Percentiles rank a stretch among this genome's conserved stretches.
Evolutionary conservation across 2,329 filamentous ascomycete genomes (phyloP).

Genomic region (Paraconiothyrium sp.): DNA sequence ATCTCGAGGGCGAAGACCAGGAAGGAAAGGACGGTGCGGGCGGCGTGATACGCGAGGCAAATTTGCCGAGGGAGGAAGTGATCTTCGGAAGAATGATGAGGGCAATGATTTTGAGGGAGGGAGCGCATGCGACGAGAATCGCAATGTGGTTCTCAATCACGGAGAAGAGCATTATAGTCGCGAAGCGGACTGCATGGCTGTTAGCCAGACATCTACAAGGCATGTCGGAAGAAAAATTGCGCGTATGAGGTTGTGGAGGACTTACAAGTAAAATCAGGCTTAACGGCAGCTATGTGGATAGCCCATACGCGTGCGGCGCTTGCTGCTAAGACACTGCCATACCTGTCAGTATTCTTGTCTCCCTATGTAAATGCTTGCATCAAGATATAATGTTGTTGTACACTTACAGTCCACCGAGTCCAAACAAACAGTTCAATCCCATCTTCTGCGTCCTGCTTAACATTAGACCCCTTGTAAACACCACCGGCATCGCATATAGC

Average conservation of each 20-base stretch:
- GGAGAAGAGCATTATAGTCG: conserved; percentile 43
- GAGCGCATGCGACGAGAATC: conserved; percentile 48
- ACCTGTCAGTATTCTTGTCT: background rate
- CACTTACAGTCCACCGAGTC: conserved; percentile 42
- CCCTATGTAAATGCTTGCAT: background rate
- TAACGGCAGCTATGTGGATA: conserved; percentile 34
- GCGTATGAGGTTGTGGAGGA: background rate
- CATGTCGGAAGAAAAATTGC: background rate
- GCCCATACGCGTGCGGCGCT: conserved; percentile 38
- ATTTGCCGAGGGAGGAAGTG: conserved; percentile 30
- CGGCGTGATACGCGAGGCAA: conserved; percentile 27
- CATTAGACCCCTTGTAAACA: conserved; percentile 50
- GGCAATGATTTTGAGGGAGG: conserved; percentile 42
- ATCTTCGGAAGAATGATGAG: conserved; percentile 37
- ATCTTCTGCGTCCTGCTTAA: conserved; percentile 42
- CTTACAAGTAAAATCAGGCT: conserved; percentile 40
- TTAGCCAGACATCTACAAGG: background rate
- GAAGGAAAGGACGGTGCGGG: conserved; percentile 15
- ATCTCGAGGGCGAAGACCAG: conserved; percentile 20
- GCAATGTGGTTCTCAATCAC: conserved; percentile 50
- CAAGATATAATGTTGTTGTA: no score
- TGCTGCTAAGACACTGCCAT: conserved; percentile 38
- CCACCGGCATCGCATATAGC: conserved; percentile 50
- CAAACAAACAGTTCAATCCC: conserved; percentile 47
- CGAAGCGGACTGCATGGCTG: conserved; percentile 27